Evolutionary conservation across 2,329 filamentous ascomycete species (phyloP), one percentile per base, ranked within the genome.

Genomic region (Penicillium nordicum): DNA sequence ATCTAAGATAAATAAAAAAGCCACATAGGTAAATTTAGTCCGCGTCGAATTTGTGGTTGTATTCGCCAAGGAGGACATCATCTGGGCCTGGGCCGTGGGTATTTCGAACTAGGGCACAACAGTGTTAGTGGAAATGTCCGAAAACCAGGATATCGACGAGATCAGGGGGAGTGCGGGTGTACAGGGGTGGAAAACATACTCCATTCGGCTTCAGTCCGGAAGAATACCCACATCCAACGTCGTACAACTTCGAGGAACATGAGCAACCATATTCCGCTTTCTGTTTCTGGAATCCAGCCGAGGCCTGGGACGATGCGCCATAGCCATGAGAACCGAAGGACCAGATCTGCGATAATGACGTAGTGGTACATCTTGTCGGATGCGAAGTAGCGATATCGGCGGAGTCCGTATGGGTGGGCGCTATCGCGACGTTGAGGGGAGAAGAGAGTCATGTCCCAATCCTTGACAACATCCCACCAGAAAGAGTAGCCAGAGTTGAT

Each of bases 151-250:
- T 44, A 34, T 16, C 14, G 32, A 30, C 36, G 23, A 23, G 44
- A 29, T 18, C 25, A 30, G 14, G 30, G 32, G 42, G 18, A 25
- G n/a, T 11, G 27, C 32, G 43, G 23, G 18, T 42, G 36, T 27
- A n/a, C 29, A 44, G 38, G 18, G 55, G 21, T 18, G 44, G 21
- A 42, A 36, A 48, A 76, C 76, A 85, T 79, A 74, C 90, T 83
- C 89, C 89, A 96, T 78, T 99, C 94, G 23, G 91, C 92, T 79
- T 99, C 94, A 40, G 96, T 87, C 10, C 94, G 84, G 76, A 97
- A 90, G 75, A 97, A 97, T 55, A 97, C 91, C 94, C 94, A 99
- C 58, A 97, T 83, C 92, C 93, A 97, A 55, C 94, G 83, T 46
- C 94, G 83, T 44, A 90, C 81, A 18, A 97, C 89, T 77, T 99